Evolutionary conservation across 108 stramenopile species (phyloP), one percentile per base, ranked within the genome.

Genomic region (Pseudonitzschia pungens): DNA sequence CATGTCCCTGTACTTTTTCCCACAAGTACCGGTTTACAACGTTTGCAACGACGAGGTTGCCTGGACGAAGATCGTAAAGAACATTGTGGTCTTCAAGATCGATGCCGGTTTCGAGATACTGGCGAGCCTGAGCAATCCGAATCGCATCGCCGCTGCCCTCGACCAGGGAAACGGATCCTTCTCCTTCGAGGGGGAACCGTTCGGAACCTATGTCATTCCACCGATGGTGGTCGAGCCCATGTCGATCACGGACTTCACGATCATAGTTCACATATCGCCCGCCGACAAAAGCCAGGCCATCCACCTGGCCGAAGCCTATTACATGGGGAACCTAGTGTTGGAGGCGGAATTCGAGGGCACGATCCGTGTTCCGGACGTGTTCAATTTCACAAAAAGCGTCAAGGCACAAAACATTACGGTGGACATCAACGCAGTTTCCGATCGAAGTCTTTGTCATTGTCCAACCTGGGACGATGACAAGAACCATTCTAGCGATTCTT

Each of bases 1-100:
- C 21, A 41, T 76, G 0, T 52, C 73, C n/a, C 77, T 92, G 50
- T 79, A 72, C 41, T 89, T 86, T 64, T 92, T 79, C 66, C 94
- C 92, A 14, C 73, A 84, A 42, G 58, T 77, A 18, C 94, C 94
- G 15, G 66, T 78, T n/a, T 88, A 86, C 84, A 91, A 86, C 77
- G 88, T 96, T 33, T 96, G 94, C 84, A 89, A 88, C 56, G 86
- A 96, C 67, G 77, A 83, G 29, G 64, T 96, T 26, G 92, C 87
- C 4, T 96, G 94, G 94, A 83, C 78, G 65, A 74, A 72, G 2
- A 87, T 96, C 55, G 84, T 96, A 8, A 81, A 86, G 51, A 87
- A 87, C 51, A 87, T 96, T 77, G 76, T 84, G 3, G 68, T 81
- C 12, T 48, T 92, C 54, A 87, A 90, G 65, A 53, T 90, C 41